Conservation (phyloP, 352 stramenopile genomes). For the Phytophthora pseudosyringae region DNA sequence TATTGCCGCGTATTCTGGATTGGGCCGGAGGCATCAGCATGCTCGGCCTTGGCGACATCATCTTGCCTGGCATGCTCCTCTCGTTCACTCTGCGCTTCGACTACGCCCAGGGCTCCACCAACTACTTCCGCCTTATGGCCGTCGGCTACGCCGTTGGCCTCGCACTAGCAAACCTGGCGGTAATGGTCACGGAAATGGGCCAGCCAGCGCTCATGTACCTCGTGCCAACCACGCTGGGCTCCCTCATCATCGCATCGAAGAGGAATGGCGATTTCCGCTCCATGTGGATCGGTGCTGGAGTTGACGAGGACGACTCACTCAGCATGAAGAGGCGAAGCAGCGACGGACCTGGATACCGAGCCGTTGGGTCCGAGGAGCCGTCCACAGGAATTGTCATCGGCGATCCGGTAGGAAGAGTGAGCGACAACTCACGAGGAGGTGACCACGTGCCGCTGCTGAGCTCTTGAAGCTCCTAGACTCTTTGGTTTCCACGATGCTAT, state of each 20-base stretch:
- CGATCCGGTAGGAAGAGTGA: constrained; percentile 27
- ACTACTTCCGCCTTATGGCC: constrained; percentile 91
- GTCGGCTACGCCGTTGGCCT: constrained; percentile 94
- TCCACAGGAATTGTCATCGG: constrained; percentile 22
- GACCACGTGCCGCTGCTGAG: constrained; percentile 46
- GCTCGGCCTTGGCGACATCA: constrained; percentile 97
- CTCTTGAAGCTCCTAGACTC: constrained; percentile 29
- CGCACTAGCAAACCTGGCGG: constrained; percentile 93
- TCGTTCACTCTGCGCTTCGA: constrained; percentile 94
- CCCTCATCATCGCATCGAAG: constrained; percentile 67
- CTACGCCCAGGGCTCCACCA: constrained; percentile 52
- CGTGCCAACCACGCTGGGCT: constrained; percentile 92
- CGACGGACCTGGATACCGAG: constrained; percentile 30
- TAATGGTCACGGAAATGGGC: constrained; percentile 93
- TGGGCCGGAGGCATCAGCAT: constrained; percentile 93
- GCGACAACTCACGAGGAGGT: constrained; percentile 27
- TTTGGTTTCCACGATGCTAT: no score
- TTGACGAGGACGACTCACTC: constrained; percentile 26
- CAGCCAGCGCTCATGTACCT: constrained; percentile 97
- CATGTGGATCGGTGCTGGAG: constrained; percentile 56
- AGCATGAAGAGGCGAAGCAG: constrained; percentile 25
- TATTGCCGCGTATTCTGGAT: constrained; percentile 92
- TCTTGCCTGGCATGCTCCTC: constrained; percentile 94
- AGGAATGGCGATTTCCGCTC: constrained; percentile 77
- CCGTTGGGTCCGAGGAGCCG: constrained; percentile 22